A percentile compares a stretch with the other conserved stretches of the same genome.
Conservation (phyloP, 345 rosid species). For the Psidium guajava region DNA sequence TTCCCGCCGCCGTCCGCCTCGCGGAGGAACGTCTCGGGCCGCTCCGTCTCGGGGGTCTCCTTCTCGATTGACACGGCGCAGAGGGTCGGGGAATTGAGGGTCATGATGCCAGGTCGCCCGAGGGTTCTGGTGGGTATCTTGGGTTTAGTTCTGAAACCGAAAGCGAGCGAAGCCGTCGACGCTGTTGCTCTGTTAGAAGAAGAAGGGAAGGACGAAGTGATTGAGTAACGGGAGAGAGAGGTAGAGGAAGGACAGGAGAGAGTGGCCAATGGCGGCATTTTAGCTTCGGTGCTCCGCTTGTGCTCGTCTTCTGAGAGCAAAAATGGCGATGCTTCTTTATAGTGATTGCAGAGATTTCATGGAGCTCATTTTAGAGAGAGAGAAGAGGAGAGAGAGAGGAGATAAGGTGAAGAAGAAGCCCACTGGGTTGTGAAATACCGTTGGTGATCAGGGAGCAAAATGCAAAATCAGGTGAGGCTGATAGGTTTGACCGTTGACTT, state of each 20-base stretch:
- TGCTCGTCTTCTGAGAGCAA: not conserved
- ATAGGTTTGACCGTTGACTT: not conserved
- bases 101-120: not conserved
- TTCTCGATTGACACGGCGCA: constrained; percentile 58
- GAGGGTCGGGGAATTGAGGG: not conserved
- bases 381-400: not conserved
- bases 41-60: constrained; percentile 49
- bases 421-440: not conserved
- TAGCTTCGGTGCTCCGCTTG: not conserved
- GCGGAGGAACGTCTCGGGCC: constrained; percentile 69
- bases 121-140: not conserved
- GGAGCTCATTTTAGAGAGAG: not conserved
- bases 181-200: not conserved
- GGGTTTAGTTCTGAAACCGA: not conserved
- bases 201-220: not conserved
- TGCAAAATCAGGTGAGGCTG: not conserved
- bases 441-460: not conserved
- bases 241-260: not conserved
- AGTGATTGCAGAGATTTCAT: not conserved
- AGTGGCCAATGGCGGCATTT: not conserved
- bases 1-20: constrained; percentile 36
- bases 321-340: not conserved
- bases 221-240: not conserved
- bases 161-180: not conserved
- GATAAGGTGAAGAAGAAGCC: not conserved